phyloP scores from a whole-genome alignment of 1,284 basidiomycete species.

The Ganoderma meredithae region DNA sequence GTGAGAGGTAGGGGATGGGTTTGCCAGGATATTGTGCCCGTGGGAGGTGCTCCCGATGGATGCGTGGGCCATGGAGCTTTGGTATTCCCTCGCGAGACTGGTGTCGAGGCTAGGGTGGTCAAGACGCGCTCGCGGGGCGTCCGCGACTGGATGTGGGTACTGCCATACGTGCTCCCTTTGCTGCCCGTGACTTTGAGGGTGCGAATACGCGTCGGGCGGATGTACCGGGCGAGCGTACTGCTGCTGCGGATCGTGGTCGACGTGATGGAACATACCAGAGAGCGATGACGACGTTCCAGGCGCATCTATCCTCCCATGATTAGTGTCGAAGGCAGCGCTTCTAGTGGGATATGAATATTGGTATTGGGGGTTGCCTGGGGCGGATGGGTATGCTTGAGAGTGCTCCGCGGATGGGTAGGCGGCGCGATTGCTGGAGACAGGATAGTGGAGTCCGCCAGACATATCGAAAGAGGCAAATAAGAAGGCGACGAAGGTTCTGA shows the following conservation, averaged over 20 bases:
- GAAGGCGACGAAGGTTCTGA: conserved; percentile 14
- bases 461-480: conserved; percentile 22
- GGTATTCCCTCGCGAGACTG: conserved; percentile 21
- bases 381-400: conserved; percentile 24
- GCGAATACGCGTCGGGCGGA: conserved; percentile 25
- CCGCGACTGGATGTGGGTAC: conserved; percentile 20
- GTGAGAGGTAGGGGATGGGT: conserved; percentile 20
- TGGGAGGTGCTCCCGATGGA: conserved; percentile 24
- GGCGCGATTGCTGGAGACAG: conserved; percentile 34
- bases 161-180: conserved; percentile 25
- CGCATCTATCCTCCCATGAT: conserved; percentile 26
- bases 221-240: conserved; percentile 25
- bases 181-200: conserved; percentile 18
- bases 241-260: conserved; percentile 30
- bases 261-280: conserved; percentile 34
- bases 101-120: conserved; percentile 23
- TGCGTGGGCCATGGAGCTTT: conserved; percentile 19
- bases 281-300: conserved; percentile 26
- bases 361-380: conserved; percentile 17
- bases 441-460: conserved; percentile 33
- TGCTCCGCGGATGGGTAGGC: conserved; percentile 26
- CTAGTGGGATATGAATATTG: conserved; percentile 24
- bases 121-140: conserved; percentile 24
- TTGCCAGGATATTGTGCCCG: conserved; percentile 18
- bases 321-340: conserved; percentile 22